Evolutionary conservation across 805 yeast species (phyloP).

Genomic region (Kazachstania kunashirensis): DNA sequence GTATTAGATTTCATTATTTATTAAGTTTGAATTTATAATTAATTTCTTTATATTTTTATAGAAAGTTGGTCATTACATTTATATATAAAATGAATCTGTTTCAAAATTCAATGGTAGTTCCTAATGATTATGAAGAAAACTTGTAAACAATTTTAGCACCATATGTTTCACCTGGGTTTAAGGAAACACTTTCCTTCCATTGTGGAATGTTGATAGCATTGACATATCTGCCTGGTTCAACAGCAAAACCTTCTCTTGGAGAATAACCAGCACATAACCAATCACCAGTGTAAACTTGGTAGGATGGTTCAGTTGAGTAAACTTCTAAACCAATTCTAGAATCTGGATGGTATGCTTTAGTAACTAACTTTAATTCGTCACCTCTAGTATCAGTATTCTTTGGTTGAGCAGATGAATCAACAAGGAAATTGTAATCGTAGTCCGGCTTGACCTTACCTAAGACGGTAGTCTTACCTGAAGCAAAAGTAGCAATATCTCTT

Average conservation of each 20-base stretch:
- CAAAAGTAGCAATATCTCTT: conserved; percentile 19
- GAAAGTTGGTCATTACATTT: no score
- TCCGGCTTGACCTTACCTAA: conserved; percentile 27
- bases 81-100: no score
- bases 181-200: conserved; percentile 41
- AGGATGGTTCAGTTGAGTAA: conserved; percentile 55
- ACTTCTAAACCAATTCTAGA: conserved; percentile 35
- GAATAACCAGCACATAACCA: conserved; percentile 32
- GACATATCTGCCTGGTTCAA: conserved; percentile 51
- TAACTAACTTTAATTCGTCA: conserved; percentile 28
- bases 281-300: conserved; percentile 58
- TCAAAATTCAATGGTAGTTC: no score
- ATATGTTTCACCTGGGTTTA: conserved; percentile 41
- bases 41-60: no score
- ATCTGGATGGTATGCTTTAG: conserved; percentile 38
- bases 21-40: no score
- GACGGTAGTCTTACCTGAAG: conserved; percentile 18
- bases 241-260: conserved; percentile 44
- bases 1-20: no score
- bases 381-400: conserved; percentile 31
- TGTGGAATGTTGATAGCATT: conserved; percentile 40
- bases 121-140: conserved; percentile 9
- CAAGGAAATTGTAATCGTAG: conserved; percentile 41
- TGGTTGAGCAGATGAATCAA: conserved; percentile 19
- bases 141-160: conserved; percentile 36